Evolutionary conservation across 306 rosid species (phyloP).

Genomic region (Argentina anserina): DNA sequence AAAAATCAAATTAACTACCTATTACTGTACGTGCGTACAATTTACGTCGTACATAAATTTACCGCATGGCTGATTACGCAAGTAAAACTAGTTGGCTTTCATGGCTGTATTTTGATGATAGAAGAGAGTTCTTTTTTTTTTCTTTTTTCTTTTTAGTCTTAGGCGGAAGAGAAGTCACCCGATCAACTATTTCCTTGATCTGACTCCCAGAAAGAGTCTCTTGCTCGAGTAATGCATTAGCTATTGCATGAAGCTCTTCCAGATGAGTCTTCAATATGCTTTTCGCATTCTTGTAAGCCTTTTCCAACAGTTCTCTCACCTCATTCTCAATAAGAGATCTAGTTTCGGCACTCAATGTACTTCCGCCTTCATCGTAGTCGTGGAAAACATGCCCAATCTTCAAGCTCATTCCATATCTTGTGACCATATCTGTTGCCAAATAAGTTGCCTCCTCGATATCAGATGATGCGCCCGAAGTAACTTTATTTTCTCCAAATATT

Average conservation of each 20-base stretch:
- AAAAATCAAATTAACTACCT: too few relatives aligned
- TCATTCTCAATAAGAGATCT: background rate
- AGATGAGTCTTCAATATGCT: background rate
- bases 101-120: background rate
- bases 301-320: background rate
- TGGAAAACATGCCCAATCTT: background rate
- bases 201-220: background rate
- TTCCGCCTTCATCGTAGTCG: background rate
- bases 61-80: background rate
- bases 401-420: background rate
- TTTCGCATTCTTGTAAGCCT: background rate
- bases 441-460: background rate
- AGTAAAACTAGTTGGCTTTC: background rate
- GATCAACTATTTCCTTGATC: background rate
- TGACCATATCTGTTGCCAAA: background rate
- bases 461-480: background rate
- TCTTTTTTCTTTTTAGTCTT: too few relatives aligned
- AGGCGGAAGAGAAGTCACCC: background rate
- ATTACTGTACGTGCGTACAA: too few relatives aligned
- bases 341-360: background rate
- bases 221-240: background rate
- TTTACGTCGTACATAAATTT: background rate
- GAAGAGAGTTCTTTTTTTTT: background rate
- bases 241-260: background rate
- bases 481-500: background rate